Evolutionary conservation across 768 basidiomycete genomes (phyloP).

Genomic region (Boletus reticulatus): DNA sequence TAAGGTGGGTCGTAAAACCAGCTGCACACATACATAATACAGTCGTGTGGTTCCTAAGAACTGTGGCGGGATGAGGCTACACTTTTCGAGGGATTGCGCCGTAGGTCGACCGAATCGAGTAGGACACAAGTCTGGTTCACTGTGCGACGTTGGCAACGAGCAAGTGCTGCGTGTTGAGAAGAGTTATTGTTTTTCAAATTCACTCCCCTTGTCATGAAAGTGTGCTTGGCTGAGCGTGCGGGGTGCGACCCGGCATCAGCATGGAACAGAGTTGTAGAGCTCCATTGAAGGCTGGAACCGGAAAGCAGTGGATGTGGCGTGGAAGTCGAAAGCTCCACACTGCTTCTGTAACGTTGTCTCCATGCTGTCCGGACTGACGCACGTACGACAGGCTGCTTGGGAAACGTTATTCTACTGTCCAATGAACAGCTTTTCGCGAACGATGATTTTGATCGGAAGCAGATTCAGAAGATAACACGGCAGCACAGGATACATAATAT

Average conservation of each 20-base stretch:
- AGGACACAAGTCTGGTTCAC: background rate
- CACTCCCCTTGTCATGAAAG: slow-evolving; percentile 9
- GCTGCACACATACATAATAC: slow-evolving; percentile 19
- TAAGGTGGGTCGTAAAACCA: slow-evolving; percentile 27
- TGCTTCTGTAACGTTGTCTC: slow-evolving; percentile 22
- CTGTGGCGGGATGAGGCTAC: background rate
- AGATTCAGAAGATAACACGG: slow-evolving; percentile 16
- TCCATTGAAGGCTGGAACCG: background rate
- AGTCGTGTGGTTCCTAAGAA: background rate
- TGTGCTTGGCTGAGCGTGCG: slow-evolving; percentile 16
- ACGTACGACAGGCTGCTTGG: slow-evolving; percentile 9
- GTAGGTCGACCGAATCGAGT: background rate
- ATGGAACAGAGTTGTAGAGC: slow-evolving; percentile 15
- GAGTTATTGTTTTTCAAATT: slow-evolving; percentile 35
- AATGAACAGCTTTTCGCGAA: slow-evolving; percentile 8
- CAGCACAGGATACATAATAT: slow-evolving; percentile 31
- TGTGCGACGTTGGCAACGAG: background rate
- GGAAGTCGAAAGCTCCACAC: slow-evolving; percentile 15
- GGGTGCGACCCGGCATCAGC: background rate
- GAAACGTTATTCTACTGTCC: slow-evolving; percentile 20
- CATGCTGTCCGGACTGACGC: slow-evolving; percentile 17
- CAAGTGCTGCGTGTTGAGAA: slow-evolving; percentile 3
- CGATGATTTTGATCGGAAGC: slow-evolving; percentile 25
- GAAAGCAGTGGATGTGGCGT: slow-evolving; percentile 1
- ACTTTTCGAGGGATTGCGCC: background rate